Evolutionary conservation across 2,329 filamentous ascomycete species (phyloP), one percentile per base, ranked within the genome.

Genomic region (Epichloe sylvatica): DNA sequence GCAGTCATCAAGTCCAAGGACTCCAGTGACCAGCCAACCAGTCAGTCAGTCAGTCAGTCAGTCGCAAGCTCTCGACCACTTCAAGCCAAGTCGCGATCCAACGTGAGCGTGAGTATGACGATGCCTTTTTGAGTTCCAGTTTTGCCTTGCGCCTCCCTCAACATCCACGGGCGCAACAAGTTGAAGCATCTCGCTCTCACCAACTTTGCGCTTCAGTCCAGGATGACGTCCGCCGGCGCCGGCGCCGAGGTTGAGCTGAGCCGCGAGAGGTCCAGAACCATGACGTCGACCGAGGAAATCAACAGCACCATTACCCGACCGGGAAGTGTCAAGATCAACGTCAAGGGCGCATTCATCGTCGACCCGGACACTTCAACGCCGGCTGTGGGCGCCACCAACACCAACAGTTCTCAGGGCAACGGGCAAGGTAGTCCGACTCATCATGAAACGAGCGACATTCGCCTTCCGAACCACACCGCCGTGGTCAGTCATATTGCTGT

Each of bases 401-500:
- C 33, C 33, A 44, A 17, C 19, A 44, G 7, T n/a, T 47, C 59
- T 56, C 51, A 60, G 49, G 57, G 53, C 38, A 73, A 70, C 54
- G 73, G 71, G 40, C 67, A 71, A 50, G 66, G 67, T 47, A 71
- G 70, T 53, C 72, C 73, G 53, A 65, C 71, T 57, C 66, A 75
- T 59, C 65, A 78, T 65, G 87, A 94, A 65, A 89, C 86, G 51
- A 89, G 87, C 62, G 92, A 96, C 64, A 98, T 98, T 59, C 78
- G 92, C n/a, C 72, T 98, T 52, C 92, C 92, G 30, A 92, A 97
- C 67, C 92, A 98, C 68, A 95, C 87, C 12, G 85, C 86, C 11
- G 83, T 95, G 8, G 91, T 98, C 57, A 96, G 89, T 71, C 92
- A 98, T 72, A 87, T 98, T 58, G 92, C 92, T 48, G 84, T 96